Evolutionary conservation across 2,329 filamentous ascomycete genomes (phyloP).

Genomic region (Colletotrichum cordylinicola): DNA sequence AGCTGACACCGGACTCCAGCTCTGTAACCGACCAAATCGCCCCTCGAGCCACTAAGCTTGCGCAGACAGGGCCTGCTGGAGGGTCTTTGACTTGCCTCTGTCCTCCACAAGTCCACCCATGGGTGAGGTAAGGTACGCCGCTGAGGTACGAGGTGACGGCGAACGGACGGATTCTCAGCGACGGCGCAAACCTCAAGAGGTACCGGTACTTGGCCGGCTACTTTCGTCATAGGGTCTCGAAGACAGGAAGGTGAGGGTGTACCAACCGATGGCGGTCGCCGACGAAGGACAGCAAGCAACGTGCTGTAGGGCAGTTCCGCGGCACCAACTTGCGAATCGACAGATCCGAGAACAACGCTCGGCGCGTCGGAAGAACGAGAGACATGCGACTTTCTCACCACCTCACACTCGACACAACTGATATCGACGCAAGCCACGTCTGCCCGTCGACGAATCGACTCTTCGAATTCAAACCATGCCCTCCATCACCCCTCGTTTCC

Average conservation of each 20-base stretch:
- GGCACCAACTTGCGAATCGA: neutral
- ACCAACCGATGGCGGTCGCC: neutral
- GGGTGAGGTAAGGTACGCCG: neutral
- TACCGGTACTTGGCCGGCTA: conserved; percentile 2
- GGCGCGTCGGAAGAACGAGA: conserved; percentile 17
- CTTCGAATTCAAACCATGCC: neutral
- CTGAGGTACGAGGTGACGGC: neutral
- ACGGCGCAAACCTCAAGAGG: neutral
- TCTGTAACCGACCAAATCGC: conserved; percentile 1
- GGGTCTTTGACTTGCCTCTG: neutral
- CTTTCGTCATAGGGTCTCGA: neutral
- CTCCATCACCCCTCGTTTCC: neutral
- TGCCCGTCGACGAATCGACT: neutral
- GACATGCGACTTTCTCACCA: conserved; percentile 5
- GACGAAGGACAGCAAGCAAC: neutral
- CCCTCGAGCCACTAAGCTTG: neutral
- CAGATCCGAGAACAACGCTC: conserved; percentile 12
- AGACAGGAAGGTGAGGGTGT: neutral
- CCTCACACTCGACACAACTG: neutral
- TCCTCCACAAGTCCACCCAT: neutral
- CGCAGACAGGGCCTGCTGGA: neutral
- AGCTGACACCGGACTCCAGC: neutral
- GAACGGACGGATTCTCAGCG: neutral
- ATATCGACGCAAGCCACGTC: conserved; percentile 6
- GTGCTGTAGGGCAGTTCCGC: neutral